Evolutionary conservation across 768 basidiomycete species (phyloP), one percentile per base, ranked within the genome.

Genomic region (Suillus bovinus): DNA sequence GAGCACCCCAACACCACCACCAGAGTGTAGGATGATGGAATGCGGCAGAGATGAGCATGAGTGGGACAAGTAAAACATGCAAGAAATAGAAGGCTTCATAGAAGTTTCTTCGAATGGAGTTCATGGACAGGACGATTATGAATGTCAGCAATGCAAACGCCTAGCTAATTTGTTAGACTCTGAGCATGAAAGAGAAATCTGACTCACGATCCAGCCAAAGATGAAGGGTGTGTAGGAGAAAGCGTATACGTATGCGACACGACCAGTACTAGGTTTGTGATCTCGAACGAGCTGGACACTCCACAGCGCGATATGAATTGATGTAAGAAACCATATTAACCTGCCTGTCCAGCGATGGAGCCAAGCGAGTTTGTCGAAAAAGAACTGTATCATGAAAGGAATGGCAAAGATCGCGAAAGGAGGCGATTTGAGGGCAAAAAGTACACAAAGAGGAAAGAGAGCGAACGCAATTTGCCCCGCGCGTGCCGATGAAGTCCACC

Each of bases 401-500:
- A 87, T 73, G 54, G 91, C 84, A 66, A 91, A 84, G 55, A 91
- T 68, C 61, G 90, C 90, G 67, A 91, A 87, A 0, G 91, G 89
- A 13, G 86, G 82, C 34, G 81, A 81, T 70, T 87, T 93, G 71
- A 93, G 80, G 10, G 86, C 89, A 64, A 91, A 81, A 16, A 90
- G 78, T 62, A 91, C 77, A 60, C 84, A 86, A 9, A 93, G 79
- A 0, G 91, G 91, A 53, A 90, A 77, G 33, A 91, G 79, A 2
- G 88, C 84, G 68, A 91, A 92, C 1, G 89, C 84, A 42, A 91
- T 86, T 61, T 88, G 77, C 0, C 91, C 91, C 22, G 84, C 81
- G 36, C 90, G 76, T 20, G 80, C 82, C n/a, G 84, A 86, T 1
- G 84, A 80, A 0, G 88, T 86, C 91, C 91, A 93, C 75, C 84